These are phyloP conservation scores for Camellia lanceoleosa DNA, from an alignment of 148 eudicot genomes.

Conservation along the genomic window DNA sequence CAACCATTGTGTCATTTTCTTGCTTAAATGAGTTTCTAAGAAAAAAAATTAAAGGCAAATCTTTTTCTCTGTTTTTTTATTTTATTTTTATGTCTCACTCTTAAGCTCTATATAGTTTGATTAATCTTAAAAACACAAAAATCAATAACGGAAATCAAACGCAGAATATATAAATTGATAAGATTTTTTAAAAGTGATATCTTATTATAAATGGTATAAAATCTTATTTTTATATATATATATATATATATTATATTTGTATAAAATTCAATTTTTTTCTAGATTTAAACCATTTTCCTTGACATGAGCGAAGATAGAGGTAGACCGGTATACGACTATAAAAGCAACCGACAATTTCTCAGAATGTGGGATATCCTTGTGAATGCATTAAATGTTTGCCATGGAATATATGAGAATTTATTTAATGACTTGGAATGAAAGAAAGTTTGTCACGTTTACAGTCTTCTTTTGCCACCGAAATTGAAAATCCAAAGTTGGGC, in stretches of 20 bases:
- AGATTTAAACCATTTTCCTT: neutral
- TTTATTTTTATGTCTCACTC: too few species aligned
- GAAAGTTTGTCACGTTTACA: conserved; percentile 2
- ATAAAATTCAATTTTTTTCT: too few species aligned
- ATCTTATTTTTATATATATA: too few species aligned
- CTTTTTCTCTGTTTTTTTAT: too few species aligned
- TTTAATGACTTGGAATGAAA: neutral
- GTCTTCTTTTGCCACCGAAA: neutral
- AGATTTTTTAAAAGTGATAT: too few species aligned
- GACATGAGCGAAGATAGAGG: neutral
- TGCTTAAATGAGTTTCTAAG: too few species aligned
- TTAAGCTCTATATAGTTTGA: too few species aligned
- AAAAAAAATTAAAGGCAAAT: neutral
- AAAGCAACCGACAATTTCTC: neutral
- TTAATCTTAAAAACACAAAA: too few species aligned
- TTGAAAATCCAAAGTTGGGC: neutral
- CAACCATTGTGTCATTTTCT: neutral
- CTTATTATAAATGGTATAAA: too few species aligned
- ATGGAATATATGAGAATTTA: neutral
- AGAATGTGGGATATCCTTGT: neutral
- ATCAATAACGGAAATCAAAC: too few species aligned
- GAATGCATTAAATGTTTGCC: neutral
- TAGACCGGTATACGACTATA: neutral
- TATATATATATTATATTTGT: too few species aligned
- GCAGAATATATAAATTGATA: too few species aligned